Evolutionary conservation across 75 land plant species (phyloP).

Genomic region (Adiantum capillusveneris): DNA sequence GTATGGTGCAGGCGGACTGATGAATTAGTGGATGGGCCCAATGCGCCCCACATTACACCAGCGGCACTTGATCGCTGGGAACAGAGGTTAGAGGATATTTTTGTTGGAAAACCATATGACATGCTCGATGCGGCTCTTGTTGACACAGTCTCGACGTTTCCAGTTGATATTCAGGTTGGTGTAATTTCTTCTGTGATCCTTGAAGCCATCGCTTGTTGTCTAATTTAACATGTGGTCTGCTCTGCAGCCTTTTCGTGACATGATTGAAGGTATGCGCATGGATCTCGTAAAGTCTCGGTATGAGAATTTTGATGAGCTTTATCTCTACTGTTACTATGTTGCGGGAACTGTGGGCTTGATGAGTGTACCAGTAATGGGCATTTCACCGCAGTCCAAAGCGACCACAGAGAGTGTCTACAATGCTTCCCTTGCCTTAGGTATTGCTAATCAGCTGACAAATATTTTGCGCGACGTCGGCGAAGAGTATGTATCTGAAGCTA

Average conservation of each 20-base stretch:
- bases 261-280: slow-evolving; percentile 74
- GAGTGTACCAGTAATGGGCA: slow-evolving; percentile 79
- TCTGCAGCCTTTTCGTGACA: slow-evolving; percentile 60
- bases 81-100: slow-evolving; percentile 71
- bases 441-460: slow-evolving; percentile 74
- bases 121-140: slow-evolving; percentile 87
- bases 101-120: slow-evolving; percentile 69
- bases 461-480: slow-evolving; percentile 70
- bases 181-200: too few species aligned
- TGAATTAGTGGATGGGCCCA: slow-evolving; percentile 93
- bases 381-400: slow-evolving; percentile 44
- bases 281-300: slow-evolving; percentile 60
- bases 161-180: slow-evolving; percentile 79
- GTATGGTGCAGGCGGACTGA: slow-evolving; percentile 98
- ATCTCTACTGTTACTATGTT: slow-evolving; percentile 69
- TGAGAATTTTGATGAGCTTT: slow-evolving; percentile 61
- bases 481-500: too few species aligned
- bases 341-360: slow-evolving; percentile 74
- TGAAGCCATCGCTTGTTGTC: too few species aligned
- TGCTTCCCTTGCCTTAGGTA: slow-evolving; percentile 59
- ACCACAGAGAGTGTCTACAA: slow-evolving; percentile 55
- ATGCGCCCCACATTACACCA: slow-evolving; percentile 66
- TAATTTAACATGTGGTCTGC: too few species aligned
- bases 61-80: slow-evolving; percentile 87
- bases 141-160: slow-evolving; percentile 62